Evolutionary conservation across 2,329 filamentous ascomycete species (phyloP), one percentile per base, ranked within the genome.

Genomic region (Arthroderma sp.): DNA sequence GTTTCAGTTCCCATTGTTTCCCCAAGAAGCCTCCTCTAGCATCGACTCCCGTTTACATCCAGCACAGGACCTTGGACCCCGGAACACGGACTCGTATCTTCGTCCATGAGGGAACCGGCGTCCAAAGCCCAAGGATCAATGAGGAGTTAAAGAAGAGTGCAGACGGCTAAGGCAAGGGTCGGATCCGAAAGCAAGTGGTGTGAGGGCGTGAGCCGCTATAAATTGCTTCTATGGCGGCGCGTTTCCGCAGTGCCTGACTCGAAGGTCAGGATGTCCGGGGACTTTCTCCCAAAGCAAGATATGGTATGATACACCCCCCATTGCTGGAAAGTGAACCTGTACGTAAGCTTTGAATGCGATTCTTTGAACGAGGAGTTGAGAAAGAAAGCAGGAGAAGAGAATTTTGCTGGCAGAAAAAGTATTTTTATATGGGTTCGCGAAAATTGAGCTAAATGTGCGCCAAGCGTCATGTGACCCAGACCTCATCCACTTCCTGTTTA

Each of bases 341-440:
- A 71, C 82, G 85, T 87, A 70, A 86, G 88, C 89, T 95, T 94
- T 83, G 87, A 94, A 80, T 83, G 88, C 89, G 89, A 95, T 94
- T 86, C 86, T 86, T 95, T 79, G 86, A 88, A 76, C 88, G 88
- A 94, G 86, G 80, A 83, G 81, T 80, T 78, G 77, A 70, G 68
- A 61, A 63, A 63, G 58, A 58, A 58, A 63, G 58, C 63, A 60
- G 63, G 42, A 41, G 45, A 30, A 43, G 43, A 43, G 31, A 52
- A 52, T 22, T 22, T 22, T 22, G 15, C 3, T 22, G 15, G 15
- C 15, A 22, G 15, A 22, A 22, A 22, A 22, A 22, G 15, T 22
- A 22, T 22, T 22, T 22, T 22, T 22, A 22, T 22, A 22, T 22
- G 15, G 15, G 15, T 22, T 22, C 15, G 15, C 15, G 15, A 22